Evolutionary conservation across 2,329 filamentous ascomycete genomes (phyloP), one percentile per base, ranked within the genome.

Genomic region (Zasmidium citrigriseum): DNA sequence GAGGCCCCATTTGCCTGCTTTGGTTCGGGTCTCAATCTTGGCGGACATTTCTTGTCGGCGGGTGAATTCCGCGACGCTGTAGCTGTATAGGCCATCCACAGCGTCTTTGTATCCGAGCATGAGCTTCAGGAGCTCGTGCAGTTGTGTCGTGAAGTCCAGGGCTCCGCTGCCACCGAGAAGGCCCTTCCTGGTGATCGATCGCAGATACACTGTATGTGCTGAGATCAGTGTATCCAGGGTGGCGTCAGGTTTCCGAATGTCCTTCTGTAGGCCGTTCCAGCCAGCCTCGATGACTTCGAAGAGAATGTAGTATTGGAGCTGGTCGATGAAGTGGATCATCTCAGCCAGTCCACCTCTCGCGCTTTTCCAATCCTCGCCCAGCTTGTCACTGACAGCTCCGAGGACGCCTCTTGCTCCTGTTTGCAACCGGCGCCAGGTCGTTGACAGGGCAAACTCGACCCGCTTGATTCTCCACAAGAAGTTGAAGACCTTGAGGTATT

Each of bases 401-500:
- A 99, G 83, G 0, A 98, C 92, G n/a, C 93, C 92, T 60, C 95
- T 85, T 2, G 93, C 87, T 46, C 95, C 95, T 0, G 95, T 99
- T 87, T 97, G 98, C 75, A 90, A 96, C 64, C 93, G 89, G 57
- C 95, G 87, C 93, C 95, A 99, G 44, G 91, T 95, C 12, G 89
- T 91, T 4, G 89, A 85, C 1, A 99, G 84, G 0, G 91, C 93
- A 70, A 98, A 99, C 71, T 99, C 95, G 52, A 99, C 95, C 24
- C 95, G 89, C 77, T 99, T 99, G 70, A 99, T 91, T 62, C 95
- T 89, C 93, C 95, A 99, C 2, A 99, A 83, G 71, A 99, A 97
- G 76, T 99, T 99, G 83, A 99, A 99, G 10, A 99, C 91, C 73
- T 98, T 98, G 67, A 99, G 87, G 72, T 99, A 99, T 72, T 99